Evolutionary conservation across 495 filamentous ascomycete genomes (phyloP).

Genomic region (Trichoderma reesei): DNA sequence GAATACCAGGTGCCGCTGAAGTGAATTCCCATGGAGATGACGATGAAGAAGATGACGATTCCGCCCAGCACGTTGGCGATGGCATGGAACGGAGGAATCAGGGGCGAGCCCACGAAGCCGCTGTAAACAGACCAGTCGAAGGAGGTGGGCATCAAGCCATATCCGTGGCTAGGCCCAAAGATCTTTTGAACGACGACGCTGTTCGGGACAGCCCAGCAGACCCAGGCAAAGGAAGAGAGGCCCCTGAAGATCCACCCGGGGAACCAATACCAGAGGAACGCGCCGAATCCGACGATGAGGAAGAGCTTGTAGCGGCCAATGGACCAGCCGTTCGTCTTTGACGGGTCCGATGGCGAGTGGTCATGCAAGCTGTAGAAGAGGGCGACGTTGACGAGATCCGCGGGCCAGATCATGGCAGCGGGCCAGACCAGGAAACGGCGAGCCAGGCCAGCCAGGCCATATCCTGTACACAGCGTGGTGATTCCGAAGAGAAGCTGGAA

Average conservation of each 20-base stretch:
- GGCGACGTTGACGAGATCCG: slow-evolving; percentile 46
- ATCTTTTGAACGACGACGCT: slow-evolving; percentile 60
- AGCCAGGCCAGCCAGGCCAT: slow-evolving; percentile 54
- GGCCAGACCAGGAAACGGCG: slow-evolving; percentile 48
- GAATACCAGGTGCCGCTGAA: slow-evolving; percentile 58
- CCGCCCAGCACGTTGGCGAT: slow-evolving; percentile 50
- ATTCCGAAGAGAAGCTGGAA: slow-evolving; percentile 53
- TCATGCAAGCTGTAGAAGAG: slow-evolving; percentile 55
- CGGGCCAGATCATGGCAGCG: slow-evolving; percentile 56
- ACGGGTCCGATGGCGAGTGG: slow-evolving; percentile 38
- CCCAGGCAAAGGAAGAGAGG: slow-evolving; percentile 49
- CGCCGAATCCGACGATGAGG: slow-evolving; percentile 39
- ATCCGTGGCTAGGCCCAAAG: slow-evolving; percentile 54
- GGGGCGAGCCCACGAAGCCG: slow-evolving; percentile 54
- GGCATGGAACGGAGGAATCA: slow-evolving; percentile 61
- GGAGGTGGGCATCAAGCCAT: slow-evolving; percentile 48
- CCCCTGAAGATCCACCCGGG: slow-evolving; percentile 50
- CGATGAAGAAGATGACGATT: slow-evolving; percentile 42
- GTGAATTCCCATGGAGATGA: slow-evolving; percentile 45
- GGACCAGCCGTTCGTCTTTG: slow-evolving; percentile 46
- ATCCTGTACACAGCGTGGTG: slow-evolving; percentile 54
- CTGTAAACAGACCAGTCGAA: slow-evolving; percentile 59
- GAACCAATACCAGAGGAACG: slow-evolving; percentile 46
- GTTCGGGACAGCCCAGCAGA: slow-evolving; percentile 52
- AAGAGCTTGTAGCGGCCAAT: slow-evolving; percentile 52